phyloP scores from a whole-genome alignment of 805 yeast species.

The Priceomyces medius region DNA sequence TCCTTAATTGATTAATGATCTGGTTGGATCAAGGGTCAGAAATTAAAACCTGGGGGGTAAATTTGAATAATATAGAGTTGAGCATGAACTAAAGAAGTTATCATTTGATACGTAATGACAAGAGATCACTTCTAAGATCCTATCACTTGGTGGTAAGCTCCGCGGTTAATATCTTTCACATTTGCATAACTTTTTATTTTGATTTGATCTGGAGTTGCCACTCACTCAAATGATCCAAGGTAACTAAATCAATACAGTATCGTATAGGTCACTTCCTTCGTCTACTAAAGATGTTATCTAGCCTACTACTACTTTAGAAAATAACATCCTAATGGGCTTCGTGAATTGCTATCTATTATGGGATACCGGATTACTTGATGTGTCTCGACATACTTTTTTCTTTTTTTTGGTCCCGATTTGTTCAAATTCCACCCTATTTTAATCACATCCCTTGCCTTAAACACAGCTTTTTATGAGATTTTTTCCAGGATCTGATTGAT shows the following conservation, averaged over 20 bases:
- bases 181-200: not conserved
- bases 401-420: conserved; percentile 8
- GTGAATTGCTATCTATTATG: conserved; percentile 5
- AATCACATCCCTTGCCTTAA: conserved; percentile 3
- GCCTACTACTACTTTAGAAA: too few species aligned
- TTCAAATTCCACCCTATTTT: conserved; percentile 7
- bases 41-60: not conserved
- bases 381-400: conserved; percentile 8
- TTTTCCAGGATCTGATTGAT: conserved; percentile 1
- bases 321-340: not conserved
- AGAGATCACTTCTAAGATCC: too few species aligned
- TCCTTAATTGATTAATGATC: not conserved
- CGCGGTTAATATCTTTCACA: not conserved
- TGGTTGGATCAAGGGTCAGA: not conserved
- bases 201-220: not conserved
- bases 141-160: not conserved
- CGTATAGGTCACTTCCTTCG: too few species aligned
- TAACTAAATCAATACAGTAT: too few species aligned
- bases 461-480: not conserved
- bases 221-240: too few species aligned
- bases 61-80: too few species aligned
- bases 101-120: too few species aligned
- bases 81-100: too few species aligned
- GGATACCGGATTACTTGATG: conserved; percentile 6
- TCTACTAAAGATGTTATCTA: too few species aligned